Percentiles rank a stretch among this genome's conserved stretches.
These are phyloP conservation scores for Ophiocordyceps robertsii DNA, from an alignment of 2,329 filamentous ascomycete genomes.

Conservation along the genomic window DNA sequence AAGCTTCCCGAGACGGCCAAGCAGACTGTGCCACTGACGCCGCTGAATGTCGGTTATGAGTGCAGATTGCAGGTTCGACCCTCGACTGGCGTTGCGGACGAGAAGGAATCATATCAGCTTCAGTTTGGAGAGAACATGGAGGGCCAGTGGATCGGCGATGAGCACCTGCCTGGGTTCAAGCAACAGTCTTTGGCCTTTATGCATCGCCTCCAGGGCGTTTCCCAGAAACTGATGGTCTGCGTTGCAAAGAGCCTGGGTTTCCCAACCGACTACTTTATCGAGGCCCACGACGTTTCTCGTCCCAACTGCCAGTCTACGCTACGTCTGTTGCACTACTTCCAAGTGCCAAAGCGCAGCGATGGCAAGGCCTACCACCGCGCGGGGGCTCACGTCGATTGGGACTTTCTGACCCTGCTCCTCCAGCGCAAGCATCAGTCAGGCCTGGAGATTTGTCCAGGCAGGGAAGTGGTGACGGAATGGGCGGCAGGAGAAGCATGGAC, in stretches of 20 bases:
- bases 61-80: conserved; percentile 43
- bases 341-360: conserved; percentile 20
- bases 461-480: conserved; percentile 45
- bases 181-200: conserved; percentile 35
- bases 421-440: conserved; percentile 46
- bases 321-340: conserved; percentile 43
- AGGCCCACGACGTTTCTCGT: conserved; percentile 34
- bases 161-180: conserved; percentile 33
- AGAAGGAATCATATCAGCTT: conserved; percentile 49
- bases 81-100: conserved; percentile 43
- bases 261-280: conserved; percentile 39
- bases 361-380: conserved; percentile 39
- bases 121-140: conserved; percentile 44
- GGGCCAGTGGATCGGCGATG: conserved; percentile 36
- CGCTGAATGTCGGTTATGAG: conserved; percentile 47
- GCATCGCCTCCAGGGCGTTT: conserved; percentile 35
- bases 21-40: conserved; percentile 37
- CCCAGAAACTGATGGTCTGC: conserved; percentile 42
- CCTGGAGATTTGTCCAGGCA: conserved; percentile 50
- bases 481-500: conserved; percentile 49
- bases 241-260: conserved; percentile 45
- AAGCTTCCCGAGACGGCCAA: conserved; percentile 36
- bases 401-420: conserved; percentile 39
- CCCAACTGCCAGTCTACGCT: conserved; percentile 41
- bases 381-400: conserved; percentile 52